Base-by-base conservation (phyloP, 768 basidiomycete genomes). In the Pulveroboletus sp. region DNA sequence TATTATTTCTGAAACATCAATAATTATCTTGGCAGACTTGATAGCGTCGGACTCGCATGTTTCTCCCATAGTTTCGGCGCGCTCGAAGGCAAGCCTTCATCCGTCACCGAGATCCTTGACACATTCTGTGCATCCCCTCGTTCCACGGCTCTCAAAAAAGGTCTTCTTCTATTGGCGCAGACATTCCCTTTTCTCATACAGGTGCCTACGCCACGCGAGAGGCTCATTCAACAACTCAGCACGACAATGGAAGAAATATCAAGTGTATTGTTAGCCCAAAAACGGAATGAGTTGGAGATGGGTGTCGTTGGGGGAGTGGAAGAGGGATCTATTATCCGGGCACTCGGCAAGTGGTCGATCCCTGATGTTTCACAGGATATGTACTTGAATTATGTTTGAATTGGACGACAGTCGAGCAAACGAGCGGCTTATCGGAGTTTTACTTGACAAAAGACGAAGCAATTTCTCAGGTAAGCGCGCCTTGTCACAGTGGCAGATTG, bases 231-330 rank as follows among this genome's bases (percentile, higher is more conserved):
- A 21, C 61, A 65, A 15, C 52, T 79, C 14, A 63, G 61, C 5
- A 8, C 28, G 4, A 66, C 72, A 2, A 69, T 76, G 69, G 57
- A 60, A 1, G 62, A 62, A 1, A 76, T 78, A 26, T 75, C 74
- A 0, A 63, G 70, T 33, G 66, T 64, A 11, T 48, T 79, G 5
- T 54, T 79, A 8, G 60, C 65, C 14, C 63, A 66, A 39, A 71
- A 65, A 7, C 57, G 62, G 43, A 62, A 61, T 39, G 74, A 69
- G 46, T 60, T 64, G 38, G 67, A 66, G 18, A 52, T 53, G 0
- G 52, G 50, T 15, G 52, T 54, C 3, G 49, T 60, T 24, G 59
- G 51, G 3, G 56, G 41, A 9, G 57, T 59, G 17, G 62, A 58
- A 18, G 61, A 63, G 2, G 57, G 27, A 24, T 68, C 67, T 8